Percentiles rank a stretch among this genome's conserved stretches.
Evolutionary conservation across 1,284 basidiomycete species (phyloP).

Genomic region (Exobasidium rhododendri): DNA sequence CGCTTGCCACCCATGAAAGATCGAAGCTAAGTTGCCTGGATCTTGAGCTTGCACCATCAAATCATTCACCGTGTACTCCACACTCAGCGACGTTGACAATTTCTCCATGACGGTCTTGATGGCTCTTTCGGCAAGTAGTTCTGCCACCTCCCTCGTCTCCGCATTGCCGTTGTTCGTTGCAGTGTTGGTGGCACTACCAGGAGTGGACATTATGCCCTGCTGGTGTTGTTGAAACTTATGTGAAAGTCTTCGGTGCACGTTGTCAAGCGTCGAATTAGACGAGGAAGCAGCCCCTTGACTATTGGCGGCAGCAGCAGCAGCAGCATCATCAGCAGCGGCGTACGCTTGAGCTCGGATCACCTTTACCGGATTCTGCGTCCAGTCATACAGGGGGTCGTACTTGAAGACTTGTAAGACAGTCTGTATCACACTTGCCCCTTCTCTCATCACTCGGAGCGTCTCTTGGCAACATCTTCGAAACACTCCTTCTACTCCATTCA

Average conservation of each 20-base stretch:
- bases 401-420: constrained; percentile 96
- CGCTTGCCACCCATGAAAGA: constrained; percentile 60
- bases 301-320: too few species aligned
- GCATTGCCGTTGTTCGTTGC: constrained; percentile 18
- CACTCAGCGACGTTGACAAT: constrained; percentile 76
- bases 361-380: constrained; percentile 59
- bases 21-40: constrained; percentile 69
- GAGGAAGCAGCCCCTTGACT: not conserved
- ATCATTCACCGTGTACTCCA: constrained; percentile 90
- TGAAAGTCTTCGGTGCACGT: constrained; percentile 54
- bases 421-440: constrained; percentile 79
- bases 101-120: constrained; percentile 62
- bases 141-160: constrained; percentile 59
- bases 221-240: not conserved
- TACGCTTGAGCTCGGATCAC: constrained; percentile 32
- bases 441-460: constrained; percentile 81
- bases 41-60: constrained; percentile 86
- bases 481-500: constrained; percentile 84
- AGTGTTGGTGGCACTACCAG: constrained; percentile 32
- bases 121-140: constrained; percentile 85
- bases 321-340: constrained; percentile 17
- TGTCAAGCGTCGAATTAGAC: not conserved
- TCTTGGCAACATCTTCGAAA: constrained; percentile 94
- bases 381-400: constrained; percentile 89
- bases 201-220: constrained; percentile 57